These are phyloP conservation scores for Diplodia seriata DNA, from an alignment of 2,329 filamentous ascomycete species.

Conservation along the genomic window DNA sequence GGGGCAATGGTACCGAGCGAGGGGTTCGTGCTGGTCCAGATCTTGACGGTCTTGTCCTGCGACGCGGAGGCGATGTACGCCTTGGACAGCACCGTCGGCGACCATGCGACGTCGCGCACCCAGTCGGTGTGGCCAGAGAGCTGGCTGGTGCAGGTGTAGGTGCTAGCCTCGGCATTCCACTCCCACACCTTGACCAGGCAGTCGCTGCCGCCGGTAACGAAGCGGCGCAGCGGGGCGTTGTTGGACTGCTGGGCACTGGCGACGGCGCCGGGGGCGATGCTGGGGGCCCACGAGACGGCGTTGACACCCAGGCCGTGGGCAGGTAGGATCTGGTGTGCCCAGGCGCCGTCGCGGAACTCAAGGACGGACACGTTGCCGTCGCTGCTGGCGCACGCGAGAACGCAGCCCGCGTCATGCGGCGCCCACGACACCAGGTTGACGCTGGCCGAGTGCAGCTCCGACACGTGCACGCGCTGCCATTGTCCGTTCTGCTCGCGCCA, in stretches of 20 bases:
- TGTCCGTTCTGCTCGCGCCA: slow-evolving; percentile 80
- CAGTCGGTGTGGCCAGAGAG: slow-evolving; percentile 89
- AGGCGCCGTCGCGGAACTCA: slow-evolving; percentile 95
- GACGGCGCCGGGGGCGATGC: slow-evolving; percentile 81
- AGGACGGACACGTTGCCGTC: slow-evolving; percentile 93
- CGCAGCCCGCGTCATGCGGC: slow-evolving; percentile 93
- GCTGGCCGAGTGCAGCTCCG: slow-evolving; percentile 89
- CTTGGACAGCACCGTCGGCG: slow-evolving; percentile 91
- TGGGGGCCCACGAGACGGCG: slow-evolving; percentile 92
- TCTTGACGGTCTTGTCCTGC: slow-evolving; percentile 95
- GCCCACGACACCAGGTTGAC: slow-evolving; percentile 98
- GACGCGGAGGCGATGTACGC: slow-evolving; percentile 95
- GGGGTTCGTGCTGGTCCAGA: slow-evolving; percentile 75
- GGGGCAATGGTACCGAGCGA: slow-evolving; percentile 38
- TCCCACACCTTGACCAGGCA: slow-evolving; percentile 94
- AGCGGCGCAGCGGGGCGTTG: slow-evolving; percentile 70
- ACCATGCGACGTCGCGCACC: slow-evolving; percentile 98
- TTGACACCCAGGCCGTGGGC: slow-evolving; percentile 96
- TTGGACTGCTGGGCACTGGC: slow-evolving; percentile 67
- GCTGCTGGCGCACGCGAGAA: slow-evolving; percentile 91
- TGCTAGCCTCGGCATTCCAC: slow-evolving; percentile 64
- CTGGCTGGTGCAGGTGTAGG: slow-evolving; percentile 59
- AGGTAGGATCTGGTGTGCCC: slow-evolving; percentile 86
- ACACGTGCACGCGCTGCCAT: slow-evolving; percentile 86
- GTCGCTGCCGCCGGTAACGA: slow-evolving; percentile 94